phyloP scores from a whole-genome alignment of 139 green algal species.

The Micractinium conductrix region DNA sequence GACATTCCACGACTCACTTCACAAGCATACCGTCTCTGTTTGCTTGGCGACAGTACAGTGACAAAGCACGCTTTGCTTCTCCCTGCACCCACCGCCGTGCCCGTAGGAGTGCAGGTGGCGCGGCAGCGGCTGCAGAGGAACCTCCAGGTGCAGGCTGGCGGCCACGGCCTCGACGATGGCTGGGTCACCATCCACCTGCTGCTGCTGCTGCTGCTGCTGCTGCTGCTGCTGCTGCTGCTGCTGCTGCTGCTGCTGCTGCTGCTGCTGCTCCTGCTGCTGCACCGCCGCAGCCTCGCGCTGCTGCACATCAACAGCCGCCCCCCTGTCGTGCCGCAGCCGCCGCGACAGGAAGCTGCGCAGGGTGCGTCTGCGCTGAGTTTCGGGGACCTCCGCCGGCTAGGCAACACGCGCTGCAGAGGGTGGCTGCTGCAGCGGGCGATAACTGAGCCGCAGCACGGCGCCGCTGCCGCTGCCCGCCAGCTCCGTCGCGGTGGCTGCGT shows the following conservation, averaged over 20 bases:
- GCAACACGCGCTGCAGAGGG: neutral
- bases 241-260: neutral
- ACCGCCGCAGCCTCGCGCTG: no score
- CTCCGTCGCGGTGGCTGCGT: no score
- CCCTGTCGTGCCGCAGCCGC: neutral
- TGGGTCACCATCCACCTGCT: neutral
- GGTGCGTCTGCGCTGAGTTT: neutral
- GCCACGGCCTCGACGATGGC: neutral
- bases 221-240: neutral
- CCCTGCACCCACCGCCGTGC: conserved; percentile 5
- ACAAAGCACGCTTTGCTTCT: no score
- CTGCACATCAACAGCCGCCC: no score
- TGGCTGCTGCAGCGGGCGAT: no score
- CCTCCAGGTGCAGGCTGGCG: neutral
- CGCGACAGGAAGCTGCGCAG: neutral
- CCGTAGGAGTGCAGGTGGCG: conserved; percentile 20
- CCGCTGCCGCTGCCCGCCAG: no score
- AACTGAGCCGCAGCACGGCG: neutral
- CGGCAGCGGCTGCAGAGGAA: neutral
- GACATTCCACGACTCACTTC: neutral
- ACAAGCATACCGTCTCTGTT: neutral
- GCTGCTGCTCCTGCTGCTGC: neutral
- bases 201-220: neutral
- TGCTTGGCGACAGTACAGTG: neutral
- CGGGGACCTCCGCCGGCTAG: neutral